These are phyloP conservation scores for Manihot esculenta DNA, from an alignment of 441 rosid species.

Conservation along the genomic window DNA sequence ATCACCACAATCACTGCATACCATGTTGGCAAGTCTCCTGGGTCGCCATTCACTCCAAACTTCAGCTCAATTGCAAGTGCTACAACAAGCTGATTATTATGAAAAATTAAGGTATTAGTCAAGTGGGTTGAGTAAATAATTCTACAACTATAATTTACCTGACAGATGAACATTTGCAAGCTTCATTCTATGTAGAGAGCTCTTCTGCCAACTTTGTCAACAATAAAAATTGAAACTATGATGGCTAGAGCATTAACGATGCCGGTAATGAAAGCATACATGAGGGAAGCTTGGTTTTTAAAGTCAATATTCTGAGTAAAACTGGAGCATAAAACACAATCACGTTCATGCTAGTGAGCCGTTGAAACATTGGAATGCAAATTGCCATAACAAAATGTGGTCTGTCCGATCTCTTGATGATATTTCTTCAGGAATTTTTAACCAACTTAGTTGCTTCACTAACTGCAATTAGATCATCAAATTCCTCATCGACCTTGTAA, in stretches of 20 bases:
- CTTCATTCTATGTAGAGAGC: slow-evolving; percentile 3
- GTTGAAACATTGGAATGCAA: slow-evolving; percentile 12
- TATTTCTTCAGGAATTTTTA: not conserved
- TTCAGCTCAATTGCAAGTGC: too few species aligned
- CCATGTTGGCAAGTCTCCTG: not conserved
- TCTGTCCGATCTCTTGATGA: slow-evolving; percentile 1
- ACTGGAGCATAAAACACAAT: slow-evolving; percentile 22
- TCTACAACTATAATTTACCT: not conserved
- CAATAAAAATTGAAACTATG: not conserved
- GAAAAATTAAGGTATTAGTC: too few species aligned
- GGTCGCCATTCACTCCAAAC: too few species aligned
- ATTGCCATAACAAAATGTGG: slow-evolving; percentile 16
- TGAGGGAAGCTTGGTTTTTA: slow-evolving; percentile 14
- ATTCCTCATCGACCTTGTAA: slow-evolving; percentile 8
- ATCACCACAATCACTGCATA: slow-evolving; percentile 6
- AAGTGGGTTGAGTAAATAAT: too few species aligned
- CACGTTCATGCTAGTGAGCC: slow-evolving; percentile 19
- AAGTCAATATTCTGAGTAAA: slow-evolving; percentile 16
- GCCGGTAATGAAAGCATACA: not conserved
- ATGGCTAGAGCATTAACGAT: not conserved
- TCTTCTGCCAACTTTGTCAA: slow-evolving; percentile 17
- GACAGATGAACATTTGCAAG: not conserved
- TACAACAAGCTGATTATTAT: too few species aligned
- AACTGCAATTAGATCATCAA: slow-evolving; percentile 12
- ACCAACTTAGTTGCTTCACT: slow-evolving; percentile 8